Conservation (phyloP, 306 rosid species). For the Dalbergia cultrata region DNA sequence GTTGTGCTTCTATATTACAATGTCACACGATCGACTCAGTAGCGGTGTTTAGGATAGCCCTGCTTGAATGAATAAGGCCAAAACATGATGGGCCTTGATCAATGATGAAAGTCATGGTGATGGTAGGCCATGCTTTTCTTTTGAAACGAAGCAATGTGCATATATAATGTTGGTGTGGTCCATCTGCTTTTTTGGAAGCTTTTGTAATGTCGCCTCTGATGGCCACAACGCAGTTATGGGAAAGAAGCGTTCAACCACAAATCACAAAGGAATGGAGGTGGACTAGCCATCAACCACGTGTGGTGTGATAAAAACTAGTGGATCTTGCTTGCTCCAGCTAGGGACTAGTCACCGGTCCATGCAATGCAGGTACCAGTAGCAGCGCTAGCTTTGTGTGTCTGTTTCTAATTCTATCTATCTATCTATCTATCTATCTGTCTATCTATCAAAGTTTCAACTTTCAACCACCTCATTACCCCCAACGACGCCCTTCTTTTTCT, state of each 20-base stretch:
- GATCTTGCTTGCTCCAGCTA: not conserved
- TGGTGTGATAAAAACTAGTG: constrained; percentile 27
- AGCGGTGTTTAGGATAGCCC: not conserved
- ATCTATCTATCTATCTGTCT: too few relatives aligned
- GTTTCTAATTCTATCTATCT: too few relatives aligned
- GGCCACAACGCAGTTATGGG: constrained; percentile 16
- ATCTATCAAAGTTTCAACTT: constrained; percentile 8
- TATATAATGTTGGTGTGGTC: constrained; percentile 40
- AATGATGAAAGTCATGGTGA: constrained; percentile 28
- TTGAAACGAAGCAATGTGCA: constrained; percentile 41
- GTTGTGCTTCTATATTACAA: too few relatives aligned
- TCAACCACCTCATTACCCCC: constrained; percentile 39
- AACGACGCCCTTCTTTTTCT: constrained; percentile 24
- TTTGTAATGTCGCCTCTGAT: constrained; percentile 3
- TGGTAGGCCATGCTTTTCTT: constrained; percentile 42
- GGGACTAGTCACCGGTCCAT: not conserved
- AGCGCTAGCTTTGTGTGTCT: too few relatives aligned
- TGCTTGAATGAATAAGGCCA: not conserved
- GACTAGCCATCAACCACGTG: constrained; percentile 27
- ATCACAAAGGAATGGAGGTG: constrained; percentile 9
- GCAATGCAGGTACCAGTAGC: not conserved
- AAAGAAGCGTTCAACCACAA: constrained; percentile 38
- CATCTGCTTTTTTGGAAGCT: constrained; percentile 18
- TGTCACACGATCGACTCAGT: not conserved
- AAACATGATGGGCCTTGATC: not conserved